These are phyloP conservation scores for Dissophora ornata DNA, from an alignment of 192 early-diverging fungal species.

Conservation along the genomic window DNA sequence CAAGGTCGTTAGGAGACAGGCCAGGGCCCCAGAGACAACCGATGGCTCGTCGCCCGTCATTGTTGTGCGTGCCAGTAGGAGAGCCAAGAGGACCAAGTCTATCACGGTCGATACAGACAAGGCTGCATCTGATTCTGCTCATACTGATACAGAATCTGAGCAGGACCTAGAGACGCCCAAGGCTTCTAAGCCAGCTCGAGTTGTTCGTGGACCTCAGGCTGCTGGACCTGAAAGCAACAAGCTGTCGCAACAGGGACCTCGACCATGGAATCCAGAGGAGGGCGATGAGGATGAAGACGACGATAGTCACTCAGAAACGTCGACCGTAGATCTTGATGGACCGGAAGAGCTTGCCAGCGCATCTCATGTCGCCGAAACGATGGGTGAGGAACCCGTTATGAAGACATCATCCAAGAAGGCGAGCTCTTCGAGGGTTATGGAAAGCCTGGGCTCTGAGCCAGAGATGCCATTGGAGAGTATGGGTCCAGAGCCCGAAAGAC, in stretches of 20 bases:
- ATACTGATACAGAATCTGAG: slow-evolving; percentile 24
- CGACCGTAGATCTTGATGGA: slow-evolving; percentile 13
- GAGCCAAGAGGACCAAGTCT: slow-evolving; percentile 3
- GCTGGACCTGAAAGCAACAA: slow-evolving; percentile 13
- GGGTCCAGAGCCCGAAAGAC: slow-evolving; percentile 45
- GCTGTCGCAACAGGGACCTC: slow-evolving; percentile 48
- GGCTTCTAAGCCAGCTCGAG: slow-evolving; percentile 25
- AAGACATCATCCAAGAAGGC: neutral
- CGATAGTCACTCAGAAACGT: neutral
- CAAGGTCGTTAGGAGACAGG: slow-evolving; percentile 28
- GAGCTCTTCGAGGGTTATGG: slow-evolving; percentile 1
- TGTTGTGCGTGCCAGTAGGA: slow-evolving; percentile 7
- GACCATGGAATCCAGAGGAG: slow-evolving; percentile 34
- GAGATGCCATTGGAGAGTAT: slow-evolving; percentile 46
- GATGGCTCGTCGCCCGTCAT: slow-evolving; percentile 17
- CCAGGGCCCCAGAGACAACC: slow-evolving; percentile 42
- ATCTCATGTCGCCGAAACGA: slow-evolving; percentile 24
- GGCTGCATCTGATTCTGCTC: neutral
- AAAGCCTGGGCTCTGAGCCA: slow-evolving; percentile 39
- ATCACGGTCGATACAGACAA: slow-evolving; percentile 8
- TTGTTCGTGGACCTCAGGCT: slow-evolving; percentile 32
- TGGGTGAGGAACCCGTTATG: slow-evolving; percentile 19
- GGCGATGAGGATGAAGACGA: slow-evolving; percentile 7
- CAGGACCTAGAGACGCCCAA: slow-evolving; percentile 38
- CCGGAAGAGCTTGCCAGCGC: slow-evolving; percentile 34